Percentiles rank a stretch among this genome's conserved stretches.
These are phyloP conservation scores for Phytophthora pinifolia DNA, from an alignment of 352 stramenopile species.

Conservation along the genomic window DNA sequence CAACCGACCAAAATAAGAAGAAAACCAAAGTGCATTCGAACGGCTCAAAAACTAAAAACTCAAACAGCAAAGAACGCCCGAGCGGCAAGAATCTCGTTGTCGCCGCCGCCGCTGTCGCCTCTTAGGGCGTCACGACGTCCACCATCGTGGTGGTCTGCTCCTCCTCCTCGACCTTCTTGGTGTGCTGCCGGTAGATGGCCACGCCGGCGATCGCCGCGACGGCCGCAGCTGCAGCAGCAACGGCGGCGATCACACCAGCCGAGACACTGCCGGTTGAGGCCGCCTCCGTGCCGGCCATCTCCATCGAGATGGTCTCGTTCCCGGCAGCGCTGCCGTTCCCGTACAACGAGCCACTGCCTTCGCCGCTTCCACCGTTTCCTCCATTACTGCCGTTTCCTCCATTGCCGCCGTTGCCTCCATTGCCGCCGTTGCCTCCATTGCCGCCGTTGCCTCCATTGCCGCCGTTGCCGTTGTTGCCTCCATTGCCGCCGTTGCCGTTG, in stretches of 20 bases:
- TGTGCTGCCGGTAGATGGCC: conserved; percentile 40
- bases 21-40: conserved; percentile 2
- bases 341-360: conserved; percentile 3
- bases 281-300: conserved; percentile 14
- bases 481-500: conserved; percentile 2
- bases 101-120: background rate
- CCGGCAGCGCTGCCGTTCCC: background rate
- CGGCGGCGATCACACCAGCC: conserved; percentile 28
- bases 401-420: conserved; percentile 12
- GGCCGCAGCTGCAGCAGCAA: conserved; percentile 32
- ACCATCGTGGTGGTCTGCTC: conserved; percentile 20
- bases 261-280: conserved; percentile 23
- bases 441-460: conserved; percentile 2
- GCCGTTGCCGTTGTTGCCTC: conserved; percentile 4
- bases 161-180: conserved; percentile 17
- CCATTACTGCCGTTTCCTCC: conserved; percentile 9
- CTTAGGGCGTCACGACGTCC: conserved; percentile 36
- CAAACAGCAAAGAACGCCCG: background rate
- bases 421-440: conserved; percentile 7
- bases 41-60: conserved; percentile 15
- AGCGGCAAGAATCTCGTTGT: too few species aligned
- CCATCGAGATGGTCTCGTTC: conserved; percentile 21
- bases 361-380: conserved; percentile 5
- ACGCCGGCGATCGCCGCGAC: conserved; percentile 35
- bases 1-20: background rate